Conservation (phyloP, 495 filamentous ascomycete genomes). For the Talaromyces adpressus region DNA sequence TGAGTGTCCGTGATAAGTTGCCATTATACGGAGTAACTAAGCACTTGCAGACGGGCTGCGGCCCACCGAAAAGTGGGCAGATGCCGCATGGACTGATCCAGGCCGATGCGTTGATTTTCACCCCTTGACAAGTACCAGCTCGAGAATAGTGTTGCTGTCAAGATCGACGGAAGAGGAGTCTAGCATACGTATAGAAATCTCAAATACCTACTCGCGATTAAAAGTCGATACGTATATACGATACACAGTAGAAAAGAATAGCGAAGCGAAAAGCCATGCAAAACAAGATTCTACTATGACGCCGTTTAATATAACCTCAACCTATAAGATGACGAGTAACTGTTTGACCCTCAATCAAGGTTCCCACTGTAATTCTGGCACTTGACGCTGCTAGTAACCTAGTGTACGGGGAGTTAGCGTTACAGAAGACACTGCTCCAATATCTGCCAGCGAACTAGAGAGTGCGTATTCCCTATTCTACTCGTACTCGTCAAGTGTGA, state of each 20-base stretch:
- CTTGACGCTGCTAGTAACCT: background rate
- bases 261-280: background rate
- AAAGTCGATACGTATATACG: too few relatives aligned
- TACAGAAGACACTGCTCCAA: background rate
- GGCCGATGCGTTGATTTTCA: background rate
- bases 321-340: background rate
- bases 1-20: too few relatives aligned
- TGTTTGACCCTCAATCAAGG: background rate
- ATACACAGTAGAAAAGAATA: too few relatives aligned
- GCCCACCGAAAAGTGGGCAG: slow-evolving; percentile 1
- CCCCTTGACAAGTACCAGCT: background rate
- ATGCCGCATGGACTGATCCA: slow-evolving; percentile 7
- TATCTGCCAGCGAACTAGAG: too few relatives aligned
- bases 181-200: too few relatives aligned
- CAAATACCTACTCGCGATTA: too few relatives aligned
- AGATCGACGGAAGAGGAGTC: too few relatives aligned
- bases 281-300: background rate
- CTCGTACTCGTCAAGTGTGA: background rate
- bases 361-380: background rate
- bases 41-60: background rate
- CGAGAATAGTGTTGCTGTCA: too few relatives aligned
- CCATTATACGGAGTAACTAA: too few relatives aligned
- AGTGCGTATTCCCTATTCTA: too few relatives aligned
- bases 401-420: background rate
- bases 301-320: background rate